Percentiles rank a stretch among this genome's conserved stretches.
These are phyloP conservation scores for Clavispora asparagi DNA, from an alignment of 805 yeast species.

Conservation along the genomic window DNA sequence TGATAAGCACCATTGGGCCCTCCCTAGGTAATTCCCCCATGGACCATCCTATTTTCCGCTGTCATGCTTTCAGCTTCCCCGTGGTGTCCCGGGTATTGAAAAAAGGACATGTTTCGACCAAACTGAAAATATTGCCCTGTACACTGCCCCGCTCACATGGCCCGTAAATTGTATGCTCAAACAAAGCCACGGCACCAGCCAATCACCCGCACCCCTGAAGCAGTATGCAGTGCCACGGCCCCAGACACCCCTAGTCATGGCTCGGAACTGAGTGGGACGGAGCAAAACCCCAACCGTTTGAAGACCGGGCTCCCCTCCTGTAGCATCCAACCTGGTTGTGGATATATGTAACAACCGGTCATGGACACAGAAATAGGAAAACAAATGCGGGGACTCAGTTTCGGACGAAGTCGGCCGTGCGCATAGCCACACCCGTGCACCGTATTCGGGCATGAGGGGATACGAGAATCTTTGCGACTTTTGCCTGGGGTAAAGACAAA, in stretches of 20 bases:
- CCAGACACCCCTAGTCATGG: background rate
- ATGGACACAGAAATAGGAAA: background rate
- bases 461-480: no score
- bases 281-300: background rate
- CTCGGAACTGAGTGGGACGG: background rate
- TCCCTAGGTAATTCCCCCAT: no score
- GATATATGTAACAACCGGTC: background rate
- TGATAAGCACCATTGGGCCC: no score
- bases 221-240: background rate
- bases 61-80: no score
- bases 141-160: background rate
- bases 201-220: background rate
- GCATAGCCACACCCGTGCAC: background rate
- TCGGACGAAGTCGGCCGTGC: background rate
- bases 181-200: background rate
- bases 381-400: background rate
- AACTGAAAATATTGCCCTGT: background rate
- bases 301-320: background rate
- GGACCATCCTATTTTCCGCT: no score
- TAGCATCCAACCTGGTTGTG: background rate
- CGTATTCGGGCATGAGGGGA: background rate
- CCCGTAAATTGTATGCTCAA: background rate
- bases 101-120: no score
- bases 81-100: no score
- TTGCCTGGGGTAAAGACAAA: no score